phyloP scores from a whole-genome alignment of 331 rosid genomes.

The Ulmus americana region DNA sequence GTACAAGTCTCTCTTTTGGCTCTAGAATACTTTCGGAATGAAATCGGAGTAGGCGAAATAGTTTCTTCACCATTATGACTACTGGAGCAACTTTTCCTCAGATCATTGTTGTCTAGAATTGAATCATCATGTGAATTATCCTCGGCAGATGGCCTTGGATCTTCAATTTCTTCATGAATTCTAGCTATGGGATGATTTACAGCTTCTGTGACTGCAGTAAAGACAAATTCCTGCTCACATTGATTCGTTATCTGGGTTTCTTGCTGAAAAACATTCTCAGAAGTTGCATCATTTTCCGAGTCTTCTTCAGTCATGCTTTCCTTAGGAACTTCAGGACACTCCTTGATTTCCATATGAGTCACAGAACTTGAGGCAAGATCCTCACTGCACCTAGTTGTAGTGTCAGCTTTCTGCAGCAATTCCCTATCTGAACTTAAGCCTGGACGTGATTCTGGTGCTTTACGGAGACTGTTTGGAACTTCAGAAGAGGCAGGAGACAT shows the following conservation, averaged over 20 bases:
- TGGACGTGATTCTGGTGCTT: constrained; percentile 22
- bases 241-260: constrained; percentile 24
- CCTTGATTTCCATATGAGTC: constrained; percentile 27
- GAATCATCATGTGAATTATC: constrained; percentile 28
- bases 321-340: constrained; percentile 24
- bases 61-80: constrained; percentile 25
- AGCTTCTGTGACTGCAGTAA: constrained; percentile 22
- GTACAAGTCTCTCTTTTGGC: constrained; percentile 27
- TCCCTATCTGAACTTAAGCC: constrained; percentile 15
- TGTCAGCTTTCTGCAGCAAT: constrained; percentile 27
- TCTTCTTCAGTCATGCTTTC: constrained; percentile 27
- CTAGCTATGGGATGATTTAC: constrained; percentile 23
- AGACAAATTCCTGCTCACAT: constrained; percentile 26
- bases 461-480: constrained; percentile 33
- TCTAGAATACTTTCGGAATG: constrained; percentile 36
- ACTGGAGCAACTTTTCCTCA: constrained; percentile 20
- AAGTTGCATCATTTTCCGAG: constrained; percentile 21
- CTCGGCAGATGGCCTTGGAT: constrained; percentile 27
- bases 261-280: constrained; percentile 24
- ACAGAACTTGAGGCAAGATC: constrained; percentile 16
- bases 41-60: constrained; percentile 22
- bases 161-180: constrained; percentile 26
- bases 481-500: constrained; percentile 28
- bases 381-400: constrained; percentile 12
- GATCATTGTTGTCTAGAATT: constrained; percentile 23